Base-by-base conservation (phyloP, 2,329 filamentous ascomycete genomes). In the Escovopsis sp. region DNA sequence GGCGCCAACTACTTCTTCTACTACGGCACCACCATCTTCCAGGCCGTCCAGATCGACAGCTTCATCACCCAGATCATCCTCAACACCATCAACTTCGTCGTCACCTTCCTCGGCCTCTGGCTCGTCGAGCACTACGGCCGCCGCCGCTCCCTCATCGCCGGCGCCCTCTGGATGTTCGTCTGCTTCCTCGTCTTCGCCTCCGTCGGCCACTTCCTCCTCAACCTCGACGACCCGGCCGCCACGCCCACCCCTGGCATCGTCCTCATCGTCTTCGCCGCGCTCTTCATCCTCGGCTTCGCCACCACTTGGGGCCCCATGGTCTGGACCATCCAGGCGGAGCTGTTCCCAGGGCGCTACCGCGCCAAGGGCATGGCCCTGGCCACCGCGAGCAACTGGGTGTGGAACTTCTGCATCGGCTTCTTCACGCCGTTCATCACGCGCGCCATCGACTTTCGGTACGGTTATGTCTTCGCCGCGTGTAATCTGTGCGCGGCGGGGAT, bases 401-500 rank as follows among this genome's bases (percentile, higher is more conserved):
- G 76, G 75, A 82, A 84, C 54, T 86, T 86, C 56, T 63, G 82
- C 43, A 68, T 76, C 40, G 72, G 72, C 0, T 87, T 87, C 62
- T 84, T 85, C 61, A 85, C 82, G 0, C 78, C 81, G 0, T 86
- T 85, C 55, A 86, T 87, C 50, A 80, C 76, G 0, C 60, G 64
- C 0, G 69, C 70, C 4, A 86, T 86, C 36, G 70, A 79, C 44
- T 86, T 79, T 55, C 66, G 66, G 2, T 41, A 82, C 47, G 81
- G 81, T 2, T 82, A 84, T 43, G 73, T 87, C 21, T 86, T 86
- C 53, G 80, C 79, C 0, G 76, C 65, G 0, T 84, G 78, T 49
- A 79, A 81, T 45, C 58, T 82, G 14, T 61, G 70, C 0, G 79
- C 70, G 0, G 70, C 72, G 0, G 43, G 74, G 0, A 55, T 85